Evolutionary conservation across 164 flowering plant genomes (phyloP).

Genomic region (Berberis vulgaris): DNA sequence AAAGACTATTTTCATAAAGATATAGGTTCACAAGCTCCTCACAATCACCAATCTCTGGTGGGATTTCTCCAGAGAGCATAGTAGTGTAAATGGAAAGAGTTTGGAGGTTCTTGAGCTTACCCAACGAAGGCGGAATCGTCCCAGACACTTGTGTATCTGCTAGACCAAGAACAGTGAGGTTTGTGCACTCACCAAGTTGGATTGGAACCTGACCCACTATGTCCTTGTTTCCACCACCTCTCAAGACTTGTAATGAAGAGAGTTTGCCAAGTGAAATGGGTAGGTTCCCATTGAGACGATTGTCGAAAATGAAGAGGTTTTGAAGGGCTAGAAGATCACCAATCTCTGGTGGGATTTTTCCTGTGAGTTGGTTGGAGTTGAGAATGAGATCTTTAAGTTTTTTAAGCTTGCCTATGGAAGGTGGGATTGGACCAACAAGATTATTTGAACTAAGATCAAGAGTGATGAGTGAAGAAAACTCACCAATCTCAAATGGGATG

Average conservation of each 20-base stretch:
- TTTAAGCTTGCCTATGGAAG: slow-evolving; percentile 41
- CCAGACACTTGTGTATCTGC: slow-evolving; percentile 58
- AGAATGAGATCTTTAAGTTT: slow-evolving; percentile 45
- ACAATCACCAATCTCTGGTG: slow-evolving; percentile 68
- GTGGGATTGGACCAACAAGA: slow-evolving; percentile 58
- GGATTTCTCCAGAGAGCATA: slow-evolving; percentile 74
- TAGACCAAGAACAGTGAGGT: slow-evolving; percentile 39
- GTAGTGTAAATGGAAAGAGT: slow-evolving; percentile 66
- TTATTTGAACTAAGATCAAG: slow-evolving; percentile 64
- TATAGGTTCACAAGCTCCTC: slow-evolving; percentile 61
- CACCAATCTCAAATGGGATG: slow-evolving; percentile 54
- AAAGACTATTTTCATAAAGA: slow-evolving; percentile 60
- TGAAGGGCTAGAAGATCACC: slow-evolving; percentile 36
- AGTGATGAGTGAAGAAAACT: slow-evolving; percentile 24
- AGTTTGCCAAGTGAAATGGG: slow-evolving; percentile 54
- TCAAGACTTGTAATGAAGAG: slow-evolving; percentile 31
- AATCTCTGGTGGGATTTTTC: slow-evolving; percentile 57
- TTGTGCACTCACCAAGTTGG: slow-evolving; percentile 46
- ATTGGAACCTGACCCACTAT: slow-evolving; percentile 57
- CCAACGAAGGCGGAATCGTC: slow-evolving; percentile 46
- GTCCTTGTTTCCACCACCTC: slow-evolving; percentile 81
- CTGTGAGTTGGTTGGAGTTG: slow-evolving; percentile 73
- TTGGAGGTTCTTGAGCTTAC: slow-evolving; percentile 50
- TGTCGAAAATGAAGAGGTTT: slow-evolving; percentile 54
- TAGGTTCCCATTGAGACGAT: slow-evolving; percentile 40